Base-by-base conservation (phyloP, 768 basidiomycete species). In the Podaxis rugospora region DNA sequence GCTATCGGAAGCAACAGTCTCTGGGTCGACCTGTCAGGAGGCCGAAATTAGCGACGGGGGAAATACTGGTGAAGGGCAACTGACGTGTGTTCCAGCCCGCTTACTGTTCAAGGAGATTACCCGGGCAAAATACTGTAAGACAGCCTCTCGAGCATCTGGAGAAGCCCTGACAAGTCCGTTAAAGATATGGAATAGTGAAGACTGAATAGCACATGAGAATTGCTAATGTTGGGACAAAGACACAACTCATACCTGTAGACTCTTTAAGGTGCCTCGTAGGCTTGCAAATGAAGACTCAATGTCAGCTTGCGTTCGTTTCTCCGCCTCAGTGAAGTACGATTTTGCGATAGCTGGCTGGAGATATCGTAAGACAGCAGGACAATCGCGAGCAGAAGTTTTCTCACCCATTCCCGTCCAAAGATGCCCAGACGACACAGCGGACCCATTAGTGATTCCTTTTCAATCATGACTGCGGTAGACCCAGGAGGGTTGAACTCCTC, bases 401-500 rank as follows among this genome's bases (percentile, higher is more conserved):
- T 65, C 69, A 95, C 90, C 87, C 93, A 95, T 81, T 98, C 91
- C 57, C 85, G 76, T n/a, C 87, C 83, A 70, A 96, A 98, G 4
- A 95, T 86, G 40, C 90, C 89, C 55, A 98, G 78, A 36, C 94
- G 79, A 63, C 90, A 84, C 27, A 98, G 73, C 0, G 93, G 94
- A 0, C 97, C 97, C 65, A 98, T 75, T 46, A 98, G 75, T 53
- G 87, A 90, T 64, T 72, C 66, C 11, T 59, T 75, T 72, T 93
- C 92, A 67, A 94, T 86, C 2, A 74, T 80, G 2, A 80, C 68
- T 7, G 88, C 83, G 5, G 80, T 82, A 23, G 85, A 85, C 63
- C 79, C 69, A 5, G 71, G 64, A 44, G 90, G 89, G 66, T 82
- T 88, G 89, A 90, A 94, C 59, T 86, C 82, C 32, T 82, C 80